Conservation (phyloP, 768 basidiomycete genomes). For the Amanita pallidorosea region DNA sequence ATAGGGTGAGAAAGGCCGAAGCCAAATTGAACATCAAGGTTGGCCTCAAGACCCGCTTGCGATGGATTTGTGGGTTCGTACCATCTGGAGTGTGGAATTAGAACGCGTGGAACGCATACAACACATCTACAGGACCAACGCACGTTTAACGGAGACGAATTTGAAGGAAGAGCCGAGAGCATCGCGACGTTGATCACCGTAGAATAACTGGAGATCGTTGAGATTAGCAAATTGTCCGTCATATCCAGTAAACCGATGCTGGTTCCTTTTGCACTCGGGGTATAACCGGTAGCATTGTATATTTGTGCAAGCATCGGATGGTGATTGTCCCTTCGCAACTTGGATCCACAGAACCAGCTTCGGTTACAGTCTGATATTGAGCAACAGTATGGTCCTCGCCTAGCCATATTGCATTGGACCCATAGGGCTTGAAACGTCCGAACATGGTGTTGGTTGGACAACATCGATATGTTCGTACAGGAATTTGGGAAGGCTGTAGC, state of each 20-base stretch:
- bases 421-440: constrained; percentile 34
- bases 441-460: constrained; percentile 67
- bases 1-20: constrained; percentile 53
- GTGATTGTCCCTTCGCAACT: constrained; percentile 41
- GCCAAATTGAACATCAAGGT: constrained; percentile 53
- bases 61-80: constrained; percentile 39
- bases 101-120: constrained; percentile 1
- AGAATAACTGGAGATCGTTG: constrained; percentile 40
- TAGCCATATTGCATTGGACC: constrained; percentile 26
- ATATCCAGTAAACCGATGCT: constrained; percentile 44
- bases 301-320: constrained; percentile 40
- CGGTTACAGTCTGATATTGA: constrained; percentile 13
- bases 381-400: constrained; percentile 11
- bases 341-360: constrained; percentile 31
- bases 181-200: constrained; percentile 29
- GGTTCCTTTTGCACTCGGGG: constrained; percentile 31
- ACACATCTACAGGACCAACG: not conserved
- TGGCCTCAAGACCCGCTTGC: constrained; percentile 50
- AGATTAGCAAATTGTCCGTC: constrained; percentile 41
- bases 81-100: constrained; percentile 31
- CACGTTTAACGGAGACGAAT: constrained; percentile 47
- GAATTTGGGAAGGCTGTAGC: constrained; percentile 49
- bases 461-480: constrained; percentile 53
- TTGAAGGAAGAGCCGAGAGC: constrained; percentile 41
- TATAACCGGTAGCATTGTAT: constrained; percentile 40